These are phyloP conservation scores for Logfia minima DNA, from an alignment of 129 eudicot species.

Conservation along the genomic window DNA sequence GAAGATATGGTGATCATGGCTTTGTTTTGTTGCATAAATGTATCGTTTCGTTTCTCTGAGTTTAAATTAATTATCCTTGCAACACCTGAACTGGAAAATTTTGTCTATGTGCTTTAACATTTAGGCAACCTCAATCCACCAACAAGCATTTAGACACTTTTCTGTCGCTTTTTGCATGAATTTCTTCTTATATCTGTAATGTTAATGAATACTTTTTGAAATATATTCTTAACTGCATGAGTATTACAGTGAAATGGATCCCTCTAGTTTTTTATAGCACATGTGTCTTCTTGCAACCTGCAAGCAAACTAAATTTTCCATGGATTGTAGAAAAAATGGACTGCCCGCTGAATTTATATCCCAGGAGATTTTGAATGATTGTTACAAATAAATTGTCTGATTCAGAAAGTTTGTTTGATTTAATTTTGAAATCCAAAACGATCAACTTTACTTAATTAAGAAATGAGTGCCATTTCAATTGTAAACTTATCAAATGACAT, in stretches of 20 bases:
- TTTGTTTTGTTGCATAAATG: background rate
- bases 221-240: background rate
- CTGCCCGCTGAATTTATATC: background rate
- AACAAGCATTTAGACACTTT: constrained; percentile 19
- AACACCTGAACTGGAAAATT: constrained; percentile 25
- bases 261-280: no score
- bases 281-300: background rate
- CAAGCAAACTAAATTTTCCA: background rate
- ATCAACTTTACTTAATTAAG: background rate
- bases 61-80: constrained; percentile 22
- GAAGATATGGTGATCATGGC: constrained; percentile 69
- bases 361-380: background rate
- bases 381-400: background rate
- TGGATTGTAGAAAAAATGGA: background rate
- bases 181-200: constrained; percentile 23
- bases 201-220: background rate
- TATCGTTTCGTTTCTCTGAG: constrained; percentile 15
- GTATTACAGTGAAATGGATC: background rate
- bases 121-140: constrained; percentile 21
- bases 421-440: background rate
- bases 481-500: background rate
- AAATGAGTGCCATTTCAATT: background rate
- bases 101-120: constrained; percentile 27
- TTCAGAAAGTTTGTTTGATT: background rate
- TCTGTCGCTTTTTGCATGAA: background rate